phyloP scores from a whole-genome alignment of 768 basidiomycete genomes.

The Collybia mongolica region DNA sequence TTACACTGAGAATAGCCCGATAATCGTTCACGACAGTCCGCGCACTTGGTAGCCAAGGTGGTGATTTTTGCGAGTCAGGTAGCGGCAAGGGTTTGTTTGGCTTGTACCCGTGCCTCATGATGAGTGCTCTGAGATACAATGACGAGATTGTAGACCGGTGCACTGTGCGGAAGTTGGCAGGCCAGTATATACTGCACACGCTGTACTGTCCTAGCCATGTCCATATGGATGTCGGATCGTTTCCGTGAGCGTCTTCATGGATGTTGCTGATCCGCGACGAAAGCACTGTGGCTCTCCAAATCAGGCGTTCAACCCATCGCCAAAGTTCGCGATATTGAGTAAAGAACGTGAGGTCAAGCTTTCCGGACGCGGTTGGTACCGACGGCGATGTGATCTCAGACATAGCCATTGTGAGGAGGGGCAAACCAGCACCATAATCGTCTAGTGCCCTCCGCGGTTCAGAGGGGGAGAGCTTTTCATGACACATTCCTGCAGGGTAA shows the following conservation, averaged over 20 bases:
- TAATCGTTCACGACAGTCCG: slow-evolving; percentile 72
- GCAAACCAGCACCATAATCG: slow-evolving; percentile 53
- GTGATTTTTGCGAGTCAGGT: slow-evolving; percentile 25
- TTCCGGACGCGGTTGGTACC: slow-evolving; percentile 22
- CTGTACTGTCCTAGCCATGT: slow-evolving; percentile 61
- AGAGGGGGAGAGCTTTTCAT: slow-evolving; percentile 56
- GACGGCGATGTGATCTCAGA: slow-evolving; percentile 39
- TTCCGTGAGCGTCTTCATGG: slow-evolving; percentile 26
- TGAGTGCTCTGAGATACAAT: slow-evolving; percentile 73
- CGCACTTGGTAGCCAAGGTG: slow-evolving; percentile 63
- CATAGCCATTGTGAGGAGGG: slow-evolving; percentile 50
- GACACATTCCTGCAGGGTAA: slow-evolving; percentile 62
- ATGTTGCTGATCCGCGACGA: slow-evolving; percentile 48
- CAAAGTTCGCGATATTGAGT: slow-evolving; percentile 77
- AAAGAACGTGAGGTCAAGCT: slow-evolving; percentile 54
- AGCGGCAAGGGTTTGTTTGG: slow-evolving; percentile 9
- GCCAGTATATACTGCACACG: slow-evolving; percentile 69
- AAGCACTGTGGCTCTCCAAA: slow-evolving; percentile 79
- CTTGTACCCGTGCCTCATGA: slow-evolving; percentile 41
- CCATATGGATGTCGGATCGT: slow-evolving; percentile 47
- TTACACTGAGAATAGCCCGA: slow-evolving; percentile 60
- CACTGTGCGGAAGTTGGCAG: slow-evolving; percentile 70
- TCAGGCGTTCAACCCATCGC: slow-evolving; percentile 78
- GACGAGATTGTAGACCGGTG: slow-evolving; percentile 71
- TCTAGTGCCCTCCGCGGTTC: slow-evolving; percentile 51